Evolutionary conservation across 768 basidiomycete genomes (phyloP).

Genomic region (Suillus cothurnatus): DNA sequence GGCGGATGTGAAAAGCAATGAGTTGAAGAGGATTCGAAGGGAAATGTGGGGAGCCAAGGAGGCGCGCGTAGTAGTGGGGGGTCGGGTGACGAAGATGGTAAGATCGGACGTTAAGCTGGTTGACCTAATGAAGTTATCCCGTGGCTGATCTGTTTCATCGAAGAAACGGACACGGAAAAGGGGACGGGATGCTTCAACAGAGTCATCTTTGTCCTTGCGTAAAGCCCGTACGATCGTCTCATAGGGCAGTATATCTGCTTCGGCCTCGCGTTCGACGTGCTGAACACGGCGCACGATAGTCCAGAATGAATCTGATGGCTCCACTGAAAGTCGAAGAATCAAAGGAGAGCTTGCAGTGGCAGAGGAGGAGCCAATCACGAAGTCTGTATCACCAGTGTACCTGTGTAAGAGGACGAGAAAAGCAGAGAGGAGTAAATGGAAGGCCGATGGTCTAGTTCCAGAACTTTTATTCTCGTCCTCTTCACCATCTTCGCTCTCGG

Average conservation of each 20-base stretch:
- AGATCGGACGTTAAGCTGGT: slow-evolving; percentile 91
- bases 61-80: slow-evolving; percentile 65
- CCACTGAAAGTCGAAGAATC: slow-evolving; percentile 79
- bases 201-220: slow-evolving; percentile 64
- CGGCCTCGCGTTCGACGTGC: slow-evolving; percentile 80
- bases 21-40: slow-evolving; percentile 90
- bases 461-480: slow-evolving; percentile 49
- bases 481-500: slow-evolving; percentile 51
- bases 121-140: slow-evolving; percentile 72
- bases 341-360: slow-evolving; percentile 75
- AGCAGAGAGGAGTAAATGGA: slow-evolving; percentile 90
- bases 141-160: slow-evolving; percentile 81
- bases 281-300: slow-evolving; percentile 85
- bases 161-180: slow-evolving; percentile 97
- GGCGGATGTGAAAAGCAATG: slow-evolving; percentile 81
- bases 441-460: slow-evolving; percentile 68
- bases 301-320: slow-evolving; percentile 88
- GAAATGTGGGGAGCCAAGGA: slow-evolving; percentile 76
- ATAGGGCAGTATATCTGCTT: slow-evolving; percentile 79
- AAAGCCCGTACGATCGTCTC: slow-evolving; percentile 73
- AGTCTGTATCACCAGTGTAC: slow-evolving; percentile 93
- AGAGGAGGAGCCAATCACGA: slow-evolving; percentile 89
- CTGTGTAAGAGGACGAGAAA: slow-evolving; percentile 90
- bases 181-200: slow-evolving; percentile 50
- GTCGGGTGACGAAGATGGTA: slow-evolving; percentile 83